These are phyloP conservation scores for Termitomyces sp. DNA, from an alignment of 768 basidiomycete genomes.

Conservation along the genomic window DNA sequence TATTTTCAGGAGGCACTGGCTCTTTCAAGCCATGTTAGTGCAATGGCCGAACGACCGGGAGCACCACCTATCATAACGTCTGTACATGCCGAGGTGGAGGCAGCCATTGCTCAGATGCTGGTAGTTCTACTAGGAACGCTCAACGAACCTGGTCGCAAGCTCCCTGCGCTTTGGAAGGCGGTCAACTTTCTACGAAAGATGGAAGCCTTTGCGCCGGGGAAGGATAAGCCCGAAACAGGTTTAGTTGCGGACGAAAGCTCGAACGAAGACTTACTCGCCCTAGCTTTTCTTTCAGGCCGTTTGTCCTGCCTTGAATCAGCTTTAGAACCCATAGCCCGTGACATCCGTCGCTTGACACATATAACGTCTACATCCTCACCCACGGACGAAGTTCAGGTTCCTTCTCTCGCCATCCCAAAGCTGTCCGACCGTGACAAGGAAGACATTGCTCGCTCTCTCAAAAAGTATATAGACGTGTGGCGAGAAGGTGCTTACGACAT, in stretches of 20 bases:
- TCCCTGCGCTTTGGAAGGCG: constrained; percentile 88
- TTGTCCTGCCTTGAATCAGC: constrained; percentile 48
- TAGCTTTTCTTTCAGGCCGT: constrained; percentile 79
- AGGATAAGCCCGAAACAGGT: constrained; percentile 13
- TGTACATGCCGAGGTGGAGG: constrained; percentile 63
- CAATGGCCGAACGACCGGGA: constrained; percentile 40
- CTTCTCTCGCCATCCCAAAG: constrained; percentile 15
- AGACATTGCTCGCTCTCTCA: constrained; percentile 74
- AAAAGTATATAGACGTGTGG: constrained; percentile 88
- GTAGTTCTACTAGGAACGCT: constrained; percentile 74
- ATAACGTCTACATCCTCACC: constrained; percentile 36
- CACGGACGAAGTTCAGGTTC: constrained; percentile 39
- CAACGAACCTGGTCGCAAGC: constrained; percentile 77
- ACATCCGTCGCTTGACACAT: constrained; percentile 16
- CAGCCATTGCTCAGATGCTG: constrained; percentile 70
- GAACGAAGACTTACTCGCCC: constrained; percentile 73
- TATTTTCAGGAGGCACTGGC: constrained; percentile 92
- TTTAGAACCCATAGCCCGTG: constrained; percentile 16
- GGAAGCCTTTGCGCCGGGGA: constrained; percentile 48
- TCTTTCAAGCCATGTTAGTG: constrained; percentile 67
- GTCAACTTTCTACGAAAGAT: constrained; percentile 84
- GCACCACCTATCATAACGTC: constrained; percentile 54
- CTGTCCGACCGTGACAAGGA: constrained; percentile 50
- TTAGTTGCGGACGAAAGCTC: constrained; percentile 26
- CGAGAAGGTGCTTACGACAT: constrained; percentile 91